Evolutionary conservation across 2,329 filamentous ascomycete genomes (phyloP), one percentile per base, ranked within the genome.

Genomic region (Hypoxylon sp.): DNA sequence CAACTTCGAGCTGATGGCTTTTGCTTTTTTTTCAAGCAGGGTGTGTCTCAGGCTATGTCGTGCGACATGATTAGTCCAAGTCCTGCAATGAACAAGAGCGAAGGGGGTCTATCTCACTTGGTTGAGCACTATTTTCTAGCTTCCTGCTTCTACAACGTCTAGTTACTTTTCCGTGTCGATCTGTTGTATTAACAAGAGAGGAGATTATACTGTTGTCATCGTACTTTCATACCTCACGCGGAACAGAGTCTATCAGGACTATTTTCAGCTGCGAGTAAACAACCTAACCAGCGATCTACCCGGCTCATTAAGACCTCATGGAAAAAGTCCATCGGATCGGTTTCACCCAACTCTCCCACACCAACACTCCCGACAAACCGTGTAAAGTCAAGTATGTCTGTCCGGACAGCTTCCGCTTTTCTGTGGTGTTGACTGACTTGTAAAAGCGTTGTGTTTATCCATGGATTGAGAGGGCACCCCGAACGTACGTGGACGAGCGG

Each of bases 381-480:
- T 46, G 5, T 19, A 19, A 46, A 11, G 17, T 46, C 11, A 46
- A 46, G 41, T 46, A 46, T 23, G 41, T 1, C 17, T 19, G 17
- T 17, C 10, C 1, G 10, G 41, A 23, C 5, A 7, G 17, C 3
- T 17, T 10, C 17, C 11, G 11, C 17, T 13, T 46, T 7, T 19
- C 17, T 23, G 10, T n/a, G 11, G 9, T 7, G 11, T 17, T 46
- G 3, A 5, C 17, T 46, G 4, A 46, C 21, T 5, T 46, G 41
- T 25, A 13, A 38, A 28, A 80, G 76, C 66, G 76, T 80, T 58
- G 69, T 80, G 30, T 78, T 79, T 53, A 72, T 79, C 38, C 79
- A 80, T 60, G 79, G 79, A 41, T 58, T 80, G 36, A 65, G 72
- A 63, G 79, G 79, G 34, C 76, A 80, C 64, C 78, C 78, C 25